A percentile compares a stretch with the other conserved stretches of the same genome.
Conservation (phyloP, 1,139 yeast species). For the Suhomyces yuchorum region DNA sequence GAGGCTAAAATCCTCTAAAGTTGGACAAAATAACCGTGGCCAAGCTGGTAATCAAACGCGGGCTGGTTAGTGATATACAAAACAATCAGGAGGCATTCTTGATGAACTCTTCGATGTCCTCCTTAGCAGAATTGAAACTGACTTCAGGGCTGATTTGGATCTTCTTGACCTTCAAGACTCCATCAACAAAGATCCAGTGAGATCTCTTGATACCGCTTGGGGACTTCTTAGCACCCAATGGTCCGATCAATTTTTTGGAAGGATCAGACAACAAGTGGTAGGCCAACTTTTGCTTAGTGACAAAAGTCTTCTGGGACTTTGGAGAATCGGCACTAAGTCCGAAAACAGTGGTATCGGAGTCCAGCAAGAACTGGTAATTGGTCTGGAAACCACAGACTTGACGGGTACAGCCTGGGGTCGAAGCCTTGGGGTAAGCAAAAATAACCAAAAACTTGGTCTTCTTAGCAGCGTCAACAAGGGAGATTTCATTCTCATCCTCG, state of each 20-base stretch:
- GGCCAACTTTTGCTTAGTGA: constrained; percentile 68
- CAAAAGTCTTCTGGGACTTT: constrained; percentile 74
- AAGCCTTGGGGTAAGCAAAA: constrained; percentile 87
- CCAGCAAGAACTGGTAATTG: constrained; percentile 55
- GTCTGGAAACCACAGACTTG: constrained; percentile 90
- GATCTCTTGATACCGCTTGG: constrained; percentile 83
- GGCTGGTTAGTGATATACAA: neutral
- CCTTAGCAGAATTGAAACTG: constrained; percentile 65
- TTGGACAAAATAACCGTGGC: neutral
- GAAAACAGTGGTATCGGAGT: constrained; percentile 53
- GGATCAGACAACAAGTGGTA: constrained; percentile 82
- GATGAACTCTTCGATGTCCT: constrained; percentile 47
- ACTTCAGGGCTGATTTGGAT: constrained; percentile 78
- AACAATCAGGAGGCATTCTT: neutral
- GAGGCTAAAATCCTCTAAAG: neutral
- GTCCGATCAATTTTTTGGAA: constrained; percentile 61
- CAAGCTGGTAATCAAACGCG: neutral
- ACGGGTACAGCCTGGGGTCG: constrained; percentile 93
- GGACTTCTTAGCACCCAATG: constrained; percentile 79
- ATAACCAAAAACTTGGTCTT: constrained; percentile 57
- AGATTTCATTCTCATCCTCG: constrained; percentile 66
- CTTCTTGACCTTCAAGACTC: constrained; percentile 63
- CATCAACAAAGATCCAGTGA: constrained; percentile 86
- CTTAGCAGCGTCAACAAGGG: constrained; percentile 49
- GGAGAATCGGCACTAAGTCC: constrained; percentile 78